Conservation (phyloP, 2,329 filamentous ascomycete genomes). For the Coniochaeta prunicola region DNA sequence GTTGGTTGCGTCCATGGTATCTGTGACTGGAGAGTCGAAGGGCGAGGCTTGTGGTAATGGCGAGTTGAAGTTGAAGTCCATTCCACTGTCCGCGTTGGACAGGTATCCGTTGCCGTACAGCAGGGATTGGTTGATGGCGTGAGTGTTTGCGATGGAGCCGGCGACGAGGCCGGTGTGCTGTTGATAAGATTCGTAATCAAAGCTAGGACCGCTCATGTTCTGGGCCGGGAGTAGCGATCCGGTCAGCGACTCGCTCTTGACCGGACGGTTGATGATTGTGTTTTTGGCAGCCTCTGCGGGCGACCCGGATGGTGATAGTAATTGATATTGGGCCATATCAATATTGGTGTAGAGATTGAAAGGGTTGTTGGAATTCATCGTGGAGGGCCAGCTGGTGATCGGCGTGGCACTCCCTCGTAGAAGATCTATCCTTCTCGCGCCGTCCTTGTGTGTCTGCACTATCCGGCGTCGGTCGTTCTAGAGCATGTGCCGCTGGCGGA, state of each 20-base stretch:
- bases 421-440: neutral
- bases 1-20: neutral
- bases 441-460: neutral
- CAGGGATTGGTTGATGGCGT: constrained; percentile 1
- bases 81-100: neutral
- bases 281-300: neutral
- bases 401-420: neutral
- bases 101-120: neutral
- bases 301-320: neutral
- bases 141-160: constrained; percentile 44
- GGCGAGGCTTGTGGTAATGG: neutral
- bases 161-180: constrained; percentile 91
- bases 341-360: neutral
- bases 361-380: neutral
- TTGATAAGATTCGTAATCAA: constrained; percentile 91
- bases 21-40: neutral
- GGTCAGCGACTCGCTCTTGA: constrained; percentile 47
- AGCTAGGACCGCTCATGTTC: constrained; percentile 72
- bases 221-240: constrained; percentile 46
- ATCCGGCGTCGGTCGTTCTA: too few species aligned
- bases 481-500: too few species aligned
- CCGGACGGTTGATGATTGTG: constrained; percentile 35
- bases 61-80: neutral
- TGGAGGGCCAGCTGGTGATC: neutral
- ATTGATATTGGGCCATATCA: constrained; percentile 1